Conservation (phyloP, 352 stramenopile species). For the Phytophthora agathidicida region DNA sequence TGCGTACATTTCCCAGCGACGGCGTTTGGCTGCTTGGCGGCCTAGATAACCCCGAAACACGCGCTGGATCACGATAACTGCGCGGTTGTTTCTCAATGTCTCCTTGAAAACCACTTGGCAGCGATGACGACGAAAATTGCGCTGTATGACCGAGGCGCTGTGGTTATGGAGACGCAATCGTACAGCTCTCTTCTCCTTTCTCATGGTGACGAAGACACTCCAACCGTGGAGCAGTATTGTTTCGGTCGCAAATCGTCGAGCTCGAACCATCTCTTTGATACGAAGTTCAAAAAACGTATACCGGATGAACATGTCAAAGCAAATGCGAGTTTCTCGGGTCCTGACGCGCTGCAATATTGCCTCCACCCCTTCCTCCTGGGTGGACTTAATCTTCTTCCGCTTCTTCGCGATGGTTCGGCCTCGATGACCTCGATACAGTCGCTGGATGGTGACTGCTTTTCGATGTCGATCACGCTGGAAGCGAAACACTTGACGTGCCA, state of each 20-base stretch:
- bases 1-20: conserved; percentile 47
- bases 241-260: conserved; percentile 15
- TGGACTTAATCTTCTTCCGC: conserved; percentile 26
- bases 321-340: conserved; percentile 22
- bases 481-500: conserved; percentile 54
- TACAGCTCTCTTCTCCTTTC: conserved; percentile 47
- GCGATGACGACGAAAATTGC: conserved; percentile 59
- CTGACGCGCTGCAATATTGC: conserved; percentile 45
- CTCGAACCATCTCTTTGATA: conserved; percentile 45
- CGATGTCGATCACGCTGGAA: conserved; percentile 35
- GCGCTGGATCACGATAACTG: conserved; percentile 64
- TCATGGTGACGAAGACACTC: conserved; percentile 20
- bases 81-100: conserved; percentile 41
- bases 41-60: conserved; percentile 54
- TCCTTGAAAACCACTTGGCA: conserved; percentile 58
- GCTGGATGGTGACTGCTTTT: conserved; percentile 52
- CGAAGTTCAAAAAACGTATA: conserved; percentile 21
- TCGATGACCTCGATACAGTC: conserved; percentile 54
- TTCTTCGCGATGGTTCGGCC: conserved; percentile 25
- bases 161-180: conserved; percentile 38
- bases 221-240: conserved; percentile 25
- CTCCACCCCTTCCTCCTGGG: conserved; percentile 36
- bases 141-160: conserved; percentile 68
- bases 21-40: conserved; percentile 39
- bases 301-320: conserved; percentile 38